phyloP scores from a whole-genome alignment of 176 grass and related monocot species.

The Rhipidocladum racemiflorum region DNA sequence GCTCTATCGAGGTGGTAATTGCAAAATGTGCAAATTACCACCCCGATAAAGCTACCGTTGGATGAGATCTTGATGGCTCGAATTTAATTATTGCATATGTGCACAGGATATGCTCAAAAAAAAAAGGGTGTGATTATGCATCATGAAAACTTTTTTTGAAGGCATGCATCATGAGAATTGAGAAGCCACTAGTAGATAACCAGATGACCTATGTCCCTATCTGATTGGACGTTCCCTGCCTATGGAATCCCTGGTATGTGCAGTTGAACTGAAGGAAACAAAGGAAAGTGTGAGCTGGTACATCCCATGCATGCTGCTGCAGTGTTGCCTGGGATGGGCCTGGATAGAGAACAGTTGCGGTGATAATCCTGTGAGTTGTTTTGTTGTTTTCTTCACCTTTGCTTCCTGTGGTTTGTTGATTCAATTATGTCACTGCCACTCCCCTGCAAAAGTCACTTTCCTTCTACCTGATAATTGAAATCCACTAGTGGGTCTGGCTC shows the following conservation, averaged over 20 bases:
- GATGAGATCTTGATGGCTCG: too few species aligned
- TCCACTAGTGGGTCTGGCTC: conserved; percentile 23
- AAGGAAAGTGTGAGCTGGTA: conserved; percentile 44
- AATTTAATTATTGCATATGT: too few species aligned
- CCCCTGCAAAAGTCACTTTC: conserved; percentile 41
- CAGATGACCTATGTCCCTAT: conserved; percentile 30
- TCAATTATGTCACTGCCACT: conserved; percentile 33
- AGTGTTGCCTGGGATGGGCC: conserved; percentile 16
- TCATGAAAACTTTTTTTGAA: conserved; percentile 22
- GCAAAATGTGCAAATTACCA: too few species aligned
- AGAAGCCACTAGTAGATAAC: conserved; percentile 30
- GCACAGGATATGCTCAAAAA: too few species aligned
- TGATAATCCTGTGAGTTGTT: conserved; percentile 10
- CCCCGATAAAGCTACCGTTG: too few species aligned
- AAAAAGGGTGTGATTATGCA: conserved; percentile 28
- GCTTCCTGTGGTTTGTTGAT: conserved; percentile 21
- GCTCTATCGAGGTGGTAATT: too few species aligned
- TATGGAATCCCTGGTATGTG: conserved; percentile 40
- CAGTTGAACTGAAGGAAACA: conserved; percentile 41
- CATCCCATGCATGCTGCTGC: conserved; percentile 40
- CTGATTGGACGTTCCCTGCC: conserved; percentile 34
- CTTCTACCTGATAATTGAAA: conserved; percentile 42
- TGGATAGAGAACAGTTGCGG: not conserved
- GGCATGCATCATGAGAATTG: conserved; percentile 29
- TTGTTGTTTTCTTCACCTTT: conserved; percentile 9